Evolutionary conservation across 2,329 filamentous ascomycete species (phyloP), one percentile per base, ranked within the genome.

Genomic region (Cladophialophora bantiana): DNA sequence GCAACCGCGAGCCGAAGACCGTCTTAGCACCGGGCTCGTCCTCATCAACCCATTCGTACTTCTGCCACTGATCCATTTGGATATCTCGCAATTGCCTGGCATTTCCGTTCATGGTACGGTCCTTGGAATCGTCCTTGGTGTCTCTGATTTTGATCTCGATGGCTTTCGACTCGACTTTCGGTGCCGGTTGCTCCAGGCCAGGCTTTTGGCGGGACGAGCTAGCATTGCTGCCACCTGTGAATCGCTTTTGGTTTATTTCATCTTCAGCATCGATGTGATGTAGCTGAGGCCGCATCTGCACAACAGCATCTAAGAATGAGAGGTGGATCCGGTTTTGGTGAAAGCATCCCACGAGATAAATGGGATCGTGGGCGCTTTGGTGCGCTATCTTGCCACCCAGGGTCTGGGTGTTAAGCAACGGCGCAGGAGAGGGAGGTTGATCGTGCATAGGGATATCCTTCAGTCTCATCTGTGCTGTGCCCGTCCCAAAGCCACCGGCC

Each of bases 261-360:
- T 89, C 84, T 54, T 88, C 80, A 3, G 95, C 94, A 79, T 98
- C 95, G 72, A 98, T 85, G 80, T 98, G 93, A 79, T 97, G 93
- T 68, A 96, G 90, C 75, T 97, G 92, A 0, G 95, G 93, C 3
- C 94, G 91, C 75, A 99, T 88, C 76, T 96, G 92, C 50, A 96
- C 91, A 53, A 97, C 87, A 1, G 92, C 90, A 48, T 90, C 88
- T 54, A 96, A 87, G 31, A 91, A 91, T 0, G 93, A 96, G 45
- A 98, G 87, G 79, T 97, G 93, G 9, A 97, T 83, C 75, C 96
- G 89, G 73, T 92, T 87, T 59, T 90, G 90, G 76, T 90, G 87
- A 77, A 98, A 97, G n/a, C 93, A 90, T 34, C 93, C 95, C 58
- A 97, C 85, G 89, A 97, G 96, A 81, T 96, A 96, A 71, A 84